phyloP scores from a whole-genome alignment of 768 basidiomycete species.

The Macrolepiota fuliginosa region DNA sequence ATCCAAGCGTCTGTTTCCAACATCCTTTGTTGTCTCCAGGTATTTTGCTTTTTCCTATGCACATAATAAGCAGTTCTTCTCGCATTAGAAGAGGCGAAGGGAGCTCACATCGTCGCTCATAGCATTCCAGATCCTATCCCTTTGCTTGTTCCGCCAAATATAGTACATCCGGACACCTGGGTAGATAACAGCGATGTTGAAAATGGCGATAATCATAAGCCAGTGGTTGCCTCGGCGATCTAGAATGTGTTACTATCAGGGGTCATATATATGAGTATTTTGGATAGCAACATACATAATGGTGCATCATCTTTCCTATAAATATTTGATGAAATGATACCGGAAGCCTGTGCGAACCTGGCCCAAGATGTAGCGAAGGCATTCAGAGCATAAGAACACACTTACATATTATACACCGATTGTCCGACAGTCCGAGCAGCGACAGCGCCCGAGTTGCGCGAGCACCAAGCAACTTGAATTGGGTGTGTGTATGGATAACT shows the following conservation, averaged over 20 bases:
- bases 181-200: conserved; percentile 53
- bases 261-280: too few species aligned
- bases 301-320: conserved; percentile 60
- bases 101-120: conserved; percentile 45
- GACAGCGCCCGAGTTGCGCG: conserved; percentile 57
- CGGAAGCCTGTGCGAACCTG: conserved; percentile 24
- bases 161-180: conserved; percentile 54
- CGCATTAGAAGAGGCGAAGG: conserved; percentile 3
- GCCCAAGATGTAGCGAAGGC: too few species aligned
- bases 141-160: conserved; percentile 54
- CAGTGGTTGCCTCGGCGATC: conserved; percentile 57
- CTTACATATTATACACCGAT: conserved; percentile 54
- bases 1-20: conserved; percentile 59
- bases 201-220: conserved; percentile 48
- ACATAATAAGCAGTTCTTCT: neutral
- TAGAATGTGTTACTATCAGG: neutral
- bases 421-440: conserved; percentile 59
- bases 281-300: conserved; percentile 34
- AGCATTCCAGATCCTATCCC: conserved; percentile 52
- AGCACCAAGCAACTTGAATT: conserved; percentile 59
- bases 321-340: conserved; percentile 50
- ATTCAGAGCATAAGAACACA: too few species aligned
- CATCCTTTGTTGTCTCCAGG: conserved; percentile 53
- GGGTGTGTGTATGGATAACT: conserved; percentile 40
- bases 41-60: conserved; percentile 54